Evolutionary conservation across 441 rosid genomes (phyloP), one percentile per base, ranked within the genome.

Genomic region (Erodium trifolium): DNA sequence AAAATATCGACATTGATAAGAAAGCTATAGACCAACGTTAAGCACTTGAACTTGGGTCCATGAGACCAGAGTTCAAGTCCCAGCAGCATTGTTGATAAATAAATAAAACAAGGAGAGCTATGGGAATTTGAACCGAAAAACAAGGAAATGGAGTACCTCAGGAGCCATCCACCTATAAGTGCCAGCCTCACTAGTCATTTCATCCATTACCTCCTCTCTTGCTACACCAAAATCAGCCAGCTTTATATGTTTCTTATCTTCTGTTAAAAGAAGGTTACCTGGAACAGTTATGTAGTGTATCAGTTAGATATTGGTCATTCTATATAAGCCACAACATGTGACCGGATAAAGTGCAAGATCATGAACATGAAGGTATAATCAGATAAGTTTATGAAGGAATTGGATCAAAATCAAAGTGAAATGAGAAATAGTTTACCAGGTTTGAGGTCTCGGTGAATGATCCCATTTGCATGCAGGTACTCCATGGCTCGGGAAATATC

Each of bases 121-220:
- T 23, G 27, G 27, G 27, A 23, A 23, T 5, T 34, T 34, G 49
- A 43, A 43, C 49, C 34, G 66, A 13, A 49, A 49, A n/a, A 49
- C 39, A 71, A 71, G 29, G 9, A 68, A 11, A n/a, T 57, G 66
- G 27, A 17, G 62, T 71, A 89, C 91, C 87, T 85, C 92, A 0
- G 93, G 93, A 73, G 96, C 96, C 96, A 89, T 89, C 86, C 87
- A 89, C 67, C 85, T 80, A 72, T 83, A 87, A 51, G 88, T 85
- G 8, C 96, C 96, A n/a, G 78, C 86, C 73, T 82, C 93, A 78
- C 84, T 72, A 37, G 87, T 83, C 96, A 87, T 86, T 13, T 73
- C 78, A 34, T 65, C 71, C 45, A 34, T 57, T 27, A 68, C 62
- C 71, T 79, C 82, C 71, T 85, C 88, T 77, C 85, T 83, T 0